Evolutionary conservation across 2,329 filamentous ascomycete genomes (phyloP).

Genomic region (Penicillium sp.): DNA sequence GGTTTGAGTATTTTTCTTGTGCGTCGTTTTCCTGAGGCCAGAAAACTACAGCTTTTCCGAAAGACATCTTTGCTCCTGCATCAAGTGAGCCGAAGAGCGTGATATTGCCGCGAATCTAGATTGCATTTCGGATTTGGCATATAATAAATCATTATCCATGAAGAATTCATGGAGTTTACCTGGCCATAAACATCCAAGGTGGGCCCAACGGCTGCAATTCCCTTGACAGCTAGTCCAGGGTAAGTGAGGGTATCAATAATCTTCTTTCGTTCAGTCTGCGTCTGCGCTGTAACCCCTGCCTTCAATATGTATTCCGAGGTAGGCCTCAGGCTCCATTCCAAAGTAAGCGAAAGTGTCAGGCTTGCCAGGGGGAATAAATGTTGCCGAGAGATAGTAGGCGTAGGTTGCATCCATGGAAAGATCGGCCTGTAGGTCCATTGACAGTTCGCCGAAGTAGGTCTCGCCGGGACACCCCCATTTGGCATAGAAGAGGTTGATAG

Average conservation of each 20-base stretch:
- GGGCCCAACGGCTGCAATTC: conserved; percentile 24
- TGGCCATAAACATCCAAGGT: conserved; percentile 22
- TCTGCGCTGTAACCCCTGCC: conserved; percentile 18
- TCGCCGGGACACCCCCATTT: conserved; percentile 11
- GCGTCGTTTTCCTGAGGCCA: conserved; percentile 16
- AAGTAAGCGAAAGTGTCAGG: conserved; percentile 17
- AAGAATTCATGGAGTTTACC: too few species aligned
- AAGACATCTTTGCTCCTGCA: conserved; percentile 14
- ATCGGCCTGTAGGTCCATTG: conserved; percentile 18
- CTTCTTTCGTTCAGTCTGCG: conserved; percentile 17
- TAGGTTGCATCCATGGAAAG: conserved; percentile 24
- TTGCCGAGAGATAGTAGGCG: conserved; percentile 26
- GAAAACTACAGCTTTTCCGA: conserved; percentile 20
- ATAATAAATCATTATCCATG: too few species aligned
- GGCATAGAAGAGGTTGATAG: conserved; percentile 7
- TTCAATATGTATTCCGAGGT: conserved; percentile 12
- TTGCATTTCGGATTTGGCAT: too few species aligned
- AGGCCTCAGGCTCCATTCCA: conserved; percentile 11
- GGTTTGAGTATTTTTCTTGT: background rate
- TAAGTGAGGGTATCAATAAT: conserved; percentile 26
- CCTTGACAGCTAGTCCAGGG: conserved; percentile 26
- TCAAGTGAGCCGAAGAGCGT: conserved; percentile 13
- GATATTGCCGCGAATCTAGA: conserved; percentile 16
- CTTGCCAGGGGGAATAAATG: conserved; percentile 18
- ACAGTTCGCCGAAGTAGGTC: conserved; percentile 11